A percentile compares a stretch with the other conserved stretches of the same genome.
Conservation (phyloP, 2,329 filamentous ascomycete species). For the Beauveria australis region DNA sequence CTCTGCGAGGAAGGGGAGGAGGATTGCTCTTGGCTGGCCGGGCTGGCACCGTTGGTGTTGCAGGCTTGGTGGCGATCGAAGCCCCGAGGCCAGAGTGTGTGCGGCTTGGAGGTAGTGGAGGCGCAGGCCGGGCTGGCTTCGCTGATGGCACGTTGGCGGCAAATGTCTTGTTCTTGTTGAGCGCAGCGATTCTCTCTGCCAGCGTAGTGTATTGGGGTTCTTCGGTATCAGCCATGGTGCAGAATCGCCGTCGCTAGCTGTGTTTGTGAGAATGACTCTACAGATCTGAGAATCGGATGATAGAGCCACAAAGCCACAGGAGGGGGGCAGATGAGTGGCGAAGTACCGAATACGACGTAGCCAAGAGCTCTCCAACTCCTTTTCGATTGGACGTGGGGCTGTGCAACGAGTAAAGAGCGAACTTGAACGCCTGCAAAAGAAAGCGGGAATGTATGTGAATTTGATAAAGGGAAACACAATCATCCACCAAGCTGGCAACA, state of each 20-base stretch:
- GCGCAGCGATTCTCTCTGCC: constrained; percentile 54
- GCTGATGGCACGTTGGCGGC: constrained; percentile 31
- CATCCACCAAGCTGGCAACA: background rate
- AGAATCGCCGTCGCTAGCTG: background rate
- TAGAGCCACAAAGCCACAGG: background rate
- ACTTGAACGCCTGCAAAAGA: background rate
- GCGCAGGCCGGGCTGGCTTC: constrained; percentile 14
- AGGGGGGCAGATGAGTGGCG: constrained; percentile 2
- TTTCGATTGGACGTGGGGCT: background rate
- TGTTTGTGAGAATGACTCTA: background rate
- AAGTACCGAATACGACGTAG: background rate
- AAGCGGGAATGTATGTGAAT: background rate
- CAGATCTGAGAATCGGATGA: background rate
- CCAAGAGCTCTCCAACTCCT: background rate
- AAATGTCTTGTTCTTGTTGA: constrained; percentile 55
- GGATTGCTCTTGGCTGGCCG: constrained; percentile 23
- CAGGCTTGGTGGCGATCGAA: constrained; percentile 15
- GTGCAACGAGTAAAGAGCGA: background rate
- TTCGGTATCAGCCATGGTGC: constrained; percentile 50
- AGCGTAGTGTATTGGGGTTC: constrained; percentile 54
- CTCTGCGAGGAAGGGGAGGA: constrained; percentile 28
- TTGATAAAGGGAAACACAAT: background rate
- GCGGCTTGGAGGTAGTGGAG: constrained; percentile 33
- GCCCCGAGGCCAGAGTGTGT: constrained; percentile 27
- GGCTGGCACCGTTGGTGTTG: constrained; percentile 31